A percentile compares a stretch with the other conserved stretches of the same genome.
These are phyloP conservation scores for Backusella morwellensis DNA, from an alignment of 192 early-diverging fungal species.

Conservation along the genomic window DNA sequence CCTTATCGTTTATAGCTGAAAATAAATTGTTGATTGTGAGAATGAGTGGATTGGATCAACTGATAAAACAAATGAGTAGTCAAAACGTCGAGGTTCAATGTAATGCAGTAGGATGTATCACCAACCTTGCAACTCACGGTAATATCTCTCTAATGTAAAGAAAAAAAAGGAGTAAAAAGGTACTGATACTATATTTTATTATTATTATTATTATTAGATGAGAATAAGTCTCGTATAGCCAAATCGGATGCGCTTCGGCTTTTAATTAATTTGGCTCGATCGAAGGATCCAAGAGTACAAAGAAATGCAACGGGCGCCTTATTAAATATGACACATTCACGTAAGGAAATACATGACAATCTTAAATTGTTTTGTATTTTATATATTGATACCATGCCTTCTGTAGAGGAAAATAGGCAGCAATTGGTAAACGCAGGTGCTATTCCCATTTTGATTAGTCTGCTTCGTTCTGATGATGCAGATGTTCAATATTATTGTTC, in stretches of 20 bases:
- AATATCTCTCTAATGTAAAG: conserved; percentile 16
- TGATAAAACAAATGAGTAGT: conserved; percentile 83
- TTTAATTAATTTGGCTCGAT: conserved; percentile 71
- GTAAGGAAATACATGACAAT: conserved; percentile 15
- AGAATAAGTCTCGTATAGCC: conserved; percentile 86
- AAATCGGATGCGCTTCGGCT: conserved; percentile 77
- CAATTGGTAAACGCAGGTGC: conserved; percentile 82
- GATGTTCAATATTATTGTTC: conserved; percentile 93
- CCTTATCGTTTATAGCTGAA: conserved; percentile 49
- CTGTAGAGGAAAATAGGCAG: conserved; percentile 67
- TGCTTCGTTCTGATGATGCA: conserved; percentile 74
- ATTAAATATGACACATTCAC: conserved; percentile 91
- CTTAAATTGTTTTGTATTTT: background rate
- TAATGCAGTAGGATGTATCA: conserved; percentile 93
- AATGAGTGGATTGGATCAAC: conserved; percentile 76
- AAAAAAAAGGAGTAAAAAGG: background rate
- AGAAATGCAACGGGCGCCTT: conserved; percentile 91
- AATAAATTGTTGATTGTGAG: conserved; percentile 85
- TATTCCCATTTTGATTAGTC: conserved; percentile 75
- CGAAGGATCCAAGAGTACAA: conserved; percentile 82
- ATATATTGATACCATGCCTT: background rate
- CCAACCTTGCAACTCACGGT: conserved; percentile 85
- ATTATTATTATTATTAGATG: conserved; percentile 50
- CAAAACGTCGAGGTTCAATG: conserved; percentile 88
- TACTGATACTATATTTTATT: background rate